phyloP scores from a whole-genome alignment of 306 rosid species.

The Cicer judaicum region DNA sequence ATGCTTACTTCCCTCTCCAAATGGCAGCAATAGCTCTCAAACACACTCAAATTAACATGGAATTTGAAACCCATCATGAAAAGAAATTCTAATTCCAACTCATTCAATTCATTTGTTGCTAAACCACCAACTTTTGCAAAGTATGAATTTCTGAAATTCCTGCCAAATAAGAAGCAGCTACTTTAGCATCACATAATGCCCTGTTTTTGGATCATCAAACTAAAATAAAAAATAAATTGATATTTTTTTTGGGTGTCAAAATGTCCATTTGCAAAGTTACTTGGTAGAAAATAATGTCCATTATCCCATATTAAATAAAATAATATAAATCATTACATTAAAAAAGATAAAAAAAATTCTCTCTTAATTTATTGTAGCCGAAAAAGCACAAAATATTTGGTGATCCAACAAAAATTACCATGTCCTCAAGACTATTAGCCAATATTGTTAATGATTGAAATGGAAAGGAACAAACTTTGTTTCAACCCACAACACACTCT shows the following conservation, averaged over 20 bases:
- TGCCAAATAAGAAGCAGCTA: slow-evolving; percentile 42
- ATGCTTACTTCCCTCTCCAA: slow-evolving; percentile 93
- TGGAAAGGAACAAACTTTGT: slow-evolving; percentile 33
- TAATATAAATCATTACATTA: neutral
- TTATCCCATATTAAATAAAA: neutral
- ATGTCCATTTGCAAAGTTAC: neutral
- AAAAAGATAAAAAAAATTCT: neutral
- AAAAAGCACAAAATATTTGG: neutral
- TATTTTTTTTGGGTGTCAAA: neutral
- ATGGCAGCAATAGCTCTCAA: slow-evolving; percentile 94
- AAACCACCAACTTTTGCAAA: slow-evolving; percentile 93
- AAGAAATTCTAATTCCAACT: slow-evolving; percentile 80
- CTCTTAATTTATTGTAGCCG: neutral
- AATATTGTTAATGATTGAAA: slow-evolving; percentile 41
- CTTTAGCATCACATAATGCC: slow-evolving; percentile 30
- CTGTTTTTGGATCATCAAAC: slow-evolving; percentile 27
- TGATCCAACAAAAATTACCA: slow-evolving; percentile 39
- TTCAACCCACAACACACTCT: neutral
- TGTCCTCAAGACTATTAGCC: slow-evolving; percentile 26
- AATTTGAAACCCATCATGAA: slow-evolving; percentile 90
- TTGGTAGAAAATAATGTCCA: too few species aligned
- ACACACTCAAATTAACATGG: slow-evolving; percentile 94
- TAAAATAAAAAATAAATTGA: neutral
- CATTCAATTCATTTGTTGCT: slow-evolving; percentile 72
- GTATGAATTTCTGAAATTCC: slow-evolving; percentile 89